Conservation (phyloP, 2,329 filamentous ascomycete species). For the Sphaerostilbella broomeana region DNA sequence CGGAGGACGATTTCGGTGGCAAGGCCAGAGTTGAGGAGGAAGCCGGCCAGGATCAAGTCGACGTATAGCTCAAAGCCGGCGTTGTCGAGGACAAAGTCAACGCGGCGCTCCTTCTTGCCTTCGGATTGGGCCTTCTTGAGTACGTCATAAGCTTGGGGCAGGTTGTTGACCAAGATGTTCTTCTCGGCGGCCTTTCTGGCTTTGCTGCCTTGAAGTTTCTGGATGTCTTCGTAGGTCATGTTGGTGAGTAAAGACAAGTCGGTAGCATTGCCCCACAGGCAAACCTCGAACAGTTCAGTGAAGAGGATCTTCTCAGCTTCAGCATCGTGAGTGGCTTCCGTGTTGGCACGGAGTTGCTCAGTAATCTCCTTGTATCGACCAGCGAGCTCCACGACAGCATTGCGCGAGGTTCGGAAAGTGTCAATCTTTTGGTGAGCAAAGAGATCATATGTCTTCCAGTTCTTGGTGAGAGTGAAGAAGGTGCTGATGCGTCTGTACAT, state of each 20-base stretch:
- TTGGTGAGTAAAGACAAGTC: slow-evolving; percentile 87
- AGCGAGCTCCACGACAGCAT: slow-evolving; percentile 76
- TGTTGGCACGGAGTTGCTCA: slow-evolving; percentile 52
- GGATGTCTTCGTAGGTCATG: slow-evolving; percentile 90
- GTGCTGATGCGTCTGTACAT: slow-evolving; percentile 80
- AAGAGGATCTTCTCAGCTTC: slow-evolving; percentile 75
- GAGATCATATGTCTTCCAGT: slow-evolving; percentile 88
- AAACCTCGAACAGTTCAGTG: slow-evolving; percentile 91
- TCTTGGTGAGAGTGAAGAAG: slow-evolving; percentile 65
- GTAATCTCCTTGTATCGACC: slow-evolving; percentile 70
- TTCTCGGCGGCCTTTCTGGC: slow-evolving; percentile 81
- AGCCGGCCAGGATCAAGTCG: slow-evolving; percentile 86
- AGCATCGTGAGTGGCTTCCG: slow-evolving; percentile 48
- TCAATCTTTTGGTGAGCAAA: slow-evolving; percentile 85
- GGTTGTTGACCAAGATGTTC: slow-evolving; percentile 87
- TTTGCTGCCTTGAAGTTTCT: slow-evolving; percentile 86
- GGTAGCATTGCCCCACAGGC: slow-evolving; percentile 94
- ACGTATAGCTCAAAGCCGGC: slow-evolving; percentile 96
- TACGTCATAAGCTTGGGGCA: slow-evolving; percentile 62
- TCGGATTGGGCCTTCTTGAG: slow-evolving; percentile 59
- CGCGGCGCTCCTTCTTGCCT: slow-evolving; percentile 61
- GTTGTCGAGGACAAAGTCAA: slow-evolving; percentile 96
- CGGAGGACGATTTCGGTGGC: slow-evolving; percentile 84
- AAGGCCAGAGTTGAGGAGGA: slow-evolving; percentile 74
- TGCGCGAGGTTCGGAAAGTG: slow-evolving; percentile 86